These are phyloP conservation scores for Astrothelium subdiscretum DNA, from an alignment of 495 filamentous ascomycete species.

Conservation along the genomic window DNA sequence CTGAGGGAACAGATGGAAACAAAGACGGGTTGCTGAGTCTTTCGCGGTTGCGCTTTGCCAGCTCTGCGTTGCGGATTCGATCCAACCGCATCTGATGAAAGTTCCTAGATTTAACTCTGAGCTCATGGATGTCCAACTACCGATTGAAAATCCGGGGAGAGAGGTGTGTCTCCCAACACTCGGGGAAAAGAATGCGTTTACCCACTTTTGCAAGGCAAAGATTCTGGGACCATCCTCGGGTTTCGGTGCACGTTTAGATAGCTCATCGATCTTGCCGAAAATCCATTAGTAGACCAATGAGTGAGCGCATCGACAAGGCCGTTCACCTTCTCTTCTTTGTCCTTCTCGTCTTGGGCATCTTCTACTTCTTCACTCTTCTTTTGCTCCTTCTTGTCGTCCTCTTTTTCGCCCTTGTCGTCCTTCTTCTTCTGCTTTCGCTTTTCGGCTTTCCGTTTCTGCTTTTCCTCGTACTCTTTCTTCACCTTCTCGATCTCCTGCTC, in stretches of 20 bases:
- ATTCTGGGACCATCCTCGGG: constrained; percentile 47
- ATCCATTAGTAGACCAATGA: not conserved
- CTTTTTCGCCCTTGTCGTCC: constrained; percentile 21
- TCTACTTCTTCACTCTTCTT: constrained; percentile 20
- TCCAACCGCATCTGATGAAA: constrained; percentile 81
- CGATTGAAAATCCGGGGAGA: not conserved
- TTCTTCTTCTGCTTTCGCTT: constrained; percentile 37
- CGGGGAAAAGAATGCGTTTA: constrained; percentile 1
- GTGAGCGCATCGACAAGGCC: not conserved
- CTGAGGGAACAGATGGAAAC: constrained; percentile 76
- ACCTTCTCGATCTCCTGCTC: constrained; percentile 43
- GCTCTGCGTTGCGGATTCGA: constrained; percentile 64
- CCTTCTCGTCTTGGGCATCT: constrained; percentile 37
- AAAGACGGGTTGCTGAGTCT: constrained; percentile 63
- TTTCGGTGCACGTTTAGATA: constrained; percentile 19
- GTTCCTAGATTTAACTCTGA: constrained; percentile 36
- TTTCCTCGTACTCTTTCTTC: constrained; percentile 76
- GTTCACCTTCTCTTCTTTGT: constrained; percentile 35
- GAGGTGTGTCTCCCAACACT: not conserved
- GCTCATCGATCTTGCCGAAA: constrained; percentile 24
- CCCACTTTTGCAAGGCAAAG: constrained; percentile 77
- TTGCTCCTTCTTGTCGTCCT: constrained; percentile 20
- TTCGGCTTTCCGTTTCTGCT: constrained; percentile 62
- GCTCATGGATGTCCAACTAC: not conserved
- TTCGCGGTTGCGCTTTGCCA: constrained; percentile 71